These are phyloP conservation scores for Monosporascus sp. DNA, from an alignment of 2,329 filamentous ascomycete genomes.

Conservation along the genomic window DNA sequence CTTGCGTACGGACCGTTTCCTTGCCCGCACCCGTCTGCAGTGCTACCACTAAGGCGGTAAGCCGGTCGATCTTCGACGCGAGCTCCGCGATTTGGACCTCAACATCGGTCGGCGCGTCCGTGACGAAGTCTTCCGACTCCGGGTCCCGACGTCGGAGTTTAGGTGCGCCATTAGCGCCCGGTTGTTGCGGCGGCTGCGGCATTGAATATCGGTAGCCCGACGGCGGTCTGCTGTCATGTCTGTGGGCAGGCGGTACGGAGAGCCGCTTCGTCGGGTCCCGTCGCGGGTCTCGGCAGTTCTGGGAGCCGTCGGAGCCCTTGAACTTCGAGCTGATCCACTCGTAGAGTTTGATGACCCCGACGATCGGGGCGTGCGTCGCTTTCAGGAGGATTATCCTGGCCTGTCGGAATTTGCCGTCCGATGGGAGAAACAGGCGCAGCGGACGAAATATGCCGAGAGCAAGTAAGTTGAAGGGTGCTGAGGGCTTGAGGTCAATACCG, in stretches of 20 bases:
- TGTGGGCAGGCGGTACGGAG: slow-evolving; percentile 12
- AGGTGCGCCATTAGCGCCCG: slow-evolving; percentile 16
- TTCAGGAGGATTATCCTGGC: slow-evolving; percentile 58
- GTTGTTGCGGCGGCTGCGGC: slow-evolving; percentile 14
- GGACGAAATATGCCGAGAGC: slow-evolving; percentile 68
- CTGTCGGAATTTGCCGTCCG: slow-evolving; percentile 56
- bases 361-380: slow-evolving; percentile 60
- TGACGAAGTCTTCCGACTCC: slow-evolving; percentile 27
- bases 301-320: slow-evolving; percentile 35
- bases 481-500: background rate
- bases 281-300: slow-evolving; percentile 43
- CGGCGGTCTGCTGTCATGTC: slow-evolving; percentile 15
- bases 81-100: slow-evolving; percentile 51
- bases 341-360: slow-evolving; percentile 63
- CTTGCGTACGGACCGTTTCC: slow-evolving; percentile 15
- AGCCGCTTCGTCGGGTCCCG: slow-evolving; percentile 17
- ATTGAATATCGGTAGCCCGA: slow-evolving; percentile 18
- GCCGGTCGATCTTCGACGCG: slow-evolving; percentile 51
- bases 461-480: slow-evolving; percentile 64
- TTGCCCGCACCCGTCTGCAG: slow-evolving; percentile 34
- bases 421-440: slow-evolving; percentile 61
- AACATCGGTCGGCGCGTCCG: slow-evolving; percentile 32
- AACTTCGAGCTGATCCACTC: slow-evolving; percentile 45
- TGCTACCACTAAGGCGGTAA: slow-evolving; percentile 46
- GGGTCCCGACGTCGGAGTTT: slow-evolving; percentile 11